Percentiles rank a stretch among this genome's conserved stretches.
phyloP scores from a whole-genome alignment of 108 stramenopile genomes.

The Chaetoceros muelleri region DNA sequence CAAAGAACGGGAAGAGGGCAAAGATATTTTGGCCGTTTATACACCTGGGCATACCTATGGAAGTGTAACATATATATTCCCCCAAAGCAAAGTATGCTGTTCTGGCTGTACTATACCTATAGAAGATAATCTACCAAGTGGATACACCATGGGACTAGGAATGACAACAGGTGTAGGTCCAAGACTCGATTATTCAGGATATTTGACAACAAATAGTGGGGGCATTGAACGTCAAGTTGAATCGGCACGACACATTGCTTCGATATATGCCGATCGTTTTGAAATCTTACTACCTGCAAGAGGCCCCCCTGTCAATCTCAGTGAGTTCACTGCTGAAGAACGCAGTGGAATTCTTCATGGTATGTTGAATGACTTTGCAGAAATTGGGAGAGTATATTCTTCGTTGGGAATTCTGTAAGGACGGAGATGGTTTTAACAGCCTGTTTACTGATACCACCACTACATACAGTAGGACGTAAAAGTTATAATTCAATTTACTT shows the following conservation, averaged over 20 bases:
- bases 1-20: conserved; percentile 47
- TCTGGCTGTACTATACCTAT: conserved; percentile 72
- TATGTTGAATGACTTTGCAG: no score
- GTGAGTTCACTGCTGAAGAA: conserved; percentile 20
- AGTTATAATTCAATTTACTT: not conserved
- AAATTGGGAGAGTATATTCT: no score
- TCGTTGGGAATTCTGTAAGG: conserved; percentile 14
- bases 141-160: conserved; percentile 18
- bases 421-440: no score
- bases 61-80: conserved; percentile 67
- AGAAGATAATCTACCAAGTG: conserved; percentile 44
- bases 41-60: conserved; percentile 82
- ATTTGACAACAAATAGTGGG: conserved; percentile 58
- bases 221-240: conserved; percentile 59
- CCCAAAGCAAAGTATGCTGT: conserved; percentile 43
- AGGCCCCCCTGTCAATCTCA: conserved; percentile 55
- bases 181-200: conserved; percentile 61
- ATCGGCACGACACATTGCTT: conserved; percentile 47
- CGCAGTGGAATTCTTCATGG: conserved; percentile 14
- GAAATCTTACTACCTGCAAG: conserved; percentile 51
- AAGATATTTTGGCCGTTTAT: conserved; percentile 60
- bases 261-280: conserved; percentile 59
- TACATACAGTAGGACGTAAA: no score
- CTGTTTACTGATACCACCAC: no score
- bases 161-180: conserved; percentile 41